phyloP scores from a whole-genome alignment of 2,329 filamentous ascomycete genomes.

The Colletotrichum camelliae region DNA sequence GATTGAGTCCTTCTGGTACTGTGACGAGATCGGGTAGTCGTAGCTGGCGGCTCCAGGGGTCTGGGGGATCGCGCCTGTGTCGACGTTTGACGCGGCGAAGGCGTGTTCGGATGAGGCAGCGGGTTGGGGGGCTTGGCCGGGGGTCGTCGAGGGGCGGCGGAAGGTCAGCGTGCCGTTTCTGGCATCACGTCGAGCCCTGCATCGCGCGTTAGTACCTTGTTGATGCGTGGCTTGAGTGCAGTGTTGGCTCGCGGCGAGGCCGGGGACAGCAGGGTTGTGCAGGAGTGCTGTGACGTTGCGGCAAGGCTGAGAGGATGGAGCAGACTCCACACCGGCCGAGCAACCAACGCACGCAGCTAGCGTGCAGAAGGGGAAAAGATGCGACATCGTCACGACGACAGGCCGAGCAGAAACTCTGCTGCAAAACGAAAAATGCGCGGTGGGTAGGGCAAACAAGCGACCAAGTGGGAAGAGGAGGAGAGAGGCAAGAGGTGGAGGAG shows the following conservation, averaged over 20 bases:
- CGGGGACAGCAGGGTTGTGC: not conserved
- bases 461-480: not conserved
- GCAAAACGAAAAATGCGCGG: not conserved
- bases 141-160: constrained; percentile 66
- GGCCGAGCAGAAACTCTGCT: not conserved
- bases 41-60: constrained; percentile 38
- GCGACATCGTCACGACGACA: not conserved
- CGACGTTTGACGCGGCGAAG: constrained; percentile 27
- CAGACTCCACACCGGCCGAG: not conserved
- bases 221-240: not conserved
- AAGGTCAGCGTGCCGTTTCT: constrained; percentile 70
- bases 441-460: not conserved
- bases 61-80: constrained; percentile 37
- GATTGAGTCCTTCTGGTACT: constrained; percentile 82
- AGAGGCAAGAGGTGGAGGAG: not conserved
- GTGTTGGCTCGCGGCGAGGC: not conserved
- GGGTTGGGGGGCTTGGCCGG: constrained; percentile 45
- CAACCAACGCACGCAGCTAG: not conserved
- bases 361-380: not conserved
- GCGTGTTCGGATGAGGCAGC: constrained; percentile 41
- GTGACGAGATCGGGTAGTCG: constrained; percentile 47
- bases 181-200: constrained; percentile 63
- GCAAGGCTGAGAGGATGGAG: not conserved
- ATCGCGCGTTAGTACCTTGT: not conserved
- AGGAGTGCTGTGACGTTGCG: not conserved